Evolutionary conservation across 2,329 filamentous ascomycete genomes (phyloP).

Genomic region (Drechslerella stenobrocha): DNA sequence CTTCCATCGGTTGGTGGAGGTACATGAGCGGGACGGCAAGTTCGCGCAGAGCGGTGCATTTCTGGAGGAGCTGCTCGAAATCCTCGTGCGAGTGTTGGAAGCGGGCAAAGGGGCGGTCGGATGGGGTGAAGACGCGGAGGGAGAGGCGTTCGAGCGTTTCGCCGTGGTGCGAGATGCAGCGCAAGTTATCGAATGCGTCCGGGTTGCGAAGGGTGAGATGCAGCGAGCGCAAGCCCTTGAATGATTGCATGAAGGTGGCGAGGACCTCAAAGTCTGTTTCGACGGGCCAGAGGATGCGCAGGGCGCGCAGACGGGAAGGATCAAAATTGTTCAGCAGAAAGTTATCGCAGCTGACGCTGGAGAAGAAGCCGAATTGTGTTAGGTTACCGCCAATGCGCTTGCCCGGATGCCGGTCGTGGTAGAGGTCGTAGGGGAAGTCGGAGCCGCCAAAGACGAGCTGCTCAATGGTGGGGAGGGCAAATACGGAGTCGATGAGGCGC

Average conservation of each 20-base stretch:
- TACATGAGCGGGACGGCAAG: slow-evolving; percentile 30
- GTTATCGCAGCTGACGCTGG: slow-evolving; percentile 22
- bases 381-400: slow-evolving; percentile 30
- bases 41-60: slow-evolving; percentile 30
- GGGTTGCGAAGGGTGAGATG: slow-evolving; percentile 36
- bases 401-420: slow-evolving; percentile 14
- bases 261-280: slow-evolving; percentile 33
- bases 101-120: slow-evolving; percentile 23
- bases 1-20: slow-evolving; percentile 26
- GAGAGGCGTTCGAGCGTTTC: slow-evolving; percentile 25
- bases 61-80: slow-evolving; percentile 24
- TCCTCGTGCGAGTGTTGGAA: slow-evolving; percentile 22
- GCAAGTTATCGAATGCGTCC: slow-evolving; percentile 19
- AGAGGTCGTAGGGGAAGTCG: slow-evolving; percentile 37
- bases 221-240: slow-evolving; percentile 32
- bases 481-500: slow-evolving; percentile 28
- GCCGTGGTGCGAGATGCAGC: slow-evolving; percentile 38
- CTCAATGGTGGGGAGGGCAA: slow-evolving; percentile 20
- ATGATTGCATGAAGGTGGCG: slow-evolving; percentile 23
- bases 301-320: slow-evolving; percentile 13
- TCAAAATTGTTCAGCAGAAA: slow-evolving; percentile 30
- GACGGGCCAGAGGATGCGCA: slow-evolving; percentile 39
- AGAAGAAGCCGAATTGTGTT: slow-evolving; percentile 45
- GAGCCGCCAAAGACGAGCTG: slow-evolving; percentile 42
- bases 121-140: slow-evolving; percentile 32